Percentiles rank a stretch among this genome's conserved stretches.
phyloP scores from a whole-genome alignment of 2,329 filamentous ascomycete genomes.

The Alternaria burnsii region DNA sequence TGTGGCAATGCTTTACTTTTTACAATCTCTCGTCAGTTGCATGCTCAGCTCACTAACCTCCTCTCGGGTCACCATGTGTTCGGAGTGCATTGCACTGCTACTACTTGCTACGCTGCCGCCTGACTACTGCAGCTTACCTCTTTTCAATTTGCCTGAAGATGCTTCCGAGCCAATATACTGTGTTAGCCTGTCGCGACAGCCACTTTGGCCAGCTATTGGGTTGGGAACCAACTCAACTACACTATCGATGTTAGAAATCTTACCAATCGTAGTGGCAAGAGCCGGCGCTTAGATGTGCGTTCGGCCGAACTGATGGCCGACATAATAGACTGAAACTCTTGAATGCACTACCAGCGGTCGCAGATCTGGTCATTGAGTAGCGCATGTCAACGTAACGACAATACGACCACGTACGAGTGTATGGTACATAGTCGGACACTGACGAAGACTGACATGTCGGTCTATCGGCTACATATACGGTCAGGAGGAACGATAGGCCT shows the following conservation, averaged over 20 bases:
- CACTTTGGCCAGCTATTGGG: neutral
- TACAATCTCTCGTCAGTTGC: neutral
- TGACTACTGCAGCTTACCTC: slow-evolving; percentile 14
- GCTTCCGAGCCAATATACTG: neutral
- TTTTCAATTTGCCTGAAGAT: neutral
- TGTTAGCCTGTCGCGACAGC: slow-evolving; percentile 12
- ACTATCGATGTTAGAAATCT: neutral
- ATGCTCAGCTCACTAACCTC: slow-evolving; percentile 7
- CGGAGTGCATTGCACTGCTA: neutral
- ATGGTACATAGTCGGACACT: neutral
- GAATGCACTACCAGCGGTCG: slow-evolving; percentile 16
- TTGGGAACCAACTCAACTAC: neutral
- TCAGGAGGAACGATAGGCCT: neutral
- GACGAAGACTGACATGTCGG: neutral
- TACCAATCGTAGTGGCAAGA: neutral
- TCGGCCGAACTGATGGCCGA: slow-evolving; percentile 12
- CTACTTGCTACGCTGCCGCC: slow-evolving; percentile 13
- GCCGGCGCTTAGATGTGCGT: slow-evolving; percentile 8
- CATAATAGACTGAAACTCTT: slow-evolving; percentile 22
- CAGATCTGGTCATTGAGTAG: slow-evolving; percentile 16
- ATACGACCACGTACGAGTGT: neutral
- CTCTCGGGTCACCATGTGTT: neutral
- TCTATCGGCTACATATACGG: slow-evolving; percentile 1
- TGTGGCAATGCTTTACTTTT: neutral
- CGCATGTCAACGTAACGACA: neutral